Base-by-base conservation (phyloP, 805 yeast species). In the Kluyveromyces wickerhamii region DNA sequence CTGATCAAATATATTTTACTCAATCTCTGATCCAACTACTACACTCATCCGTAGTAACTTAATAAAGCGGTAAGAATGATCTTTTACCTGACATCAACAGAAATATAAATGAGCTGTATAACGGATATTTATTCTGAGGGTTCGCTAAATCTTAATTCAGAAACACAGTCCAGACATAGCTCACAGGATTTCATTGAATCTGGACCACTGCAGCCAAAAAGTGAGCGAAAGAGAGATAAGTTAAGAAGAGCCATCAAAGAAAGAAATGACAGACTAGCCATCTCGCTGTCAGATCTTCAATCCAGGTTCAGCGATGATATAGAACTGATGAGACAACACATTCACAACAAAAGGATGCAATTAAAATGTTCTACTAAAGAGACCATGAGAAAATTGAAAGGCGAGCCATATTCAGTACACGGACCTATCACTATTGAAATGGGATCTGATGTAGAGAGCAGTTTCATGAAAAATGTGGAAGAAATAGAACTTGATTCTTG, bases 371-470 rank as follows among this genome's bases (percentile, higher is more conserved):
- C 26, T 7, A 23, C 26, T 10, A 23, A 7, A 14, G n/a, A 23
- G n/a, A 23, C 26, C 11, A n/a, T 23, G n/a, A 23, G 12, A 23
- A 23, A 10, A 14, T 23, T 12, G 26, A 23, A 23, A 23, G 26
- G 26, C 12, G 26, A 7, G 12, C 14, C 11, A 10, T 12, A 6
- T 23, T 23, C 26, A 7, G 5, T 23, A n/a, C 26, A 23, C 6
- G 29, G 29, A 7, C 29, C 29, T 5, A 26, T 26, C 29, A 26
- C 29, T 5, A 14, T 26, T 9, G 29, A 26, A 26, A 26, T 26
- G 5, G 29, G 19, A 5, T 26, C 29, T 14, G 29, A 26, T 26
- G 29, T 26, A 11, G 29, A 26, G 10, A 26, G 29, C 19, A 16
- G 29, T n/a, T 26, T 26, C n/a, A 14, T 26, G 7, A n/a, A 13